phyloP scores from a whole-genome alignment of 257 asterid genomes.

The Solanum bulbocastanum region DNA sequence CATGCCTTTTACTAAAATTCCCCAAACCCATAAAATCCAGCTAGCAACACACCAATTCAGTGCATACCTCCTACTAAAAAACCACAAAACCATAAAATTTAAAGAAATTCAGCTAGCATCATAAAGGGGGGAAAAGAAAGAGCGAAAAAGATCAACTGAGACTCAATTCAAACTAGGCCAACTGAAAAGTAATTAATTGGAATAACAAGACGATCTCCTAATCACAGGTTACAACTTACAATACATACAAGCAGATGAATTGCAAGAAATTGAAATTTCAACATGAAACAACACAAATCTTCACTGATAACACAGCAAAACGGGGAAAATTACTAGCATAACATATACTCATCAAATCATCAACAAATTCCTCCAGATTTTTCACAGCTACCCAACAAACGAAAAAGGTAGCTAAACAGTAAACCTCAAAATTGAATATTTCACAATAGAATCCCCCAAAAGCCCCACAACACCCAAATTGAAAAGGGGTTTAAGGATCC shows the following conservation, averaged over 20 bases:
- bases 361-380: neutral
- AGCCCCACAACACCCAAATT: neutral
- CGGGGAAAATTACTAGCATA: neutral
- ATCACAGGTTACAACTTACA: neutral
- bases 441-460: neutral
- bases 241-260: neutral
- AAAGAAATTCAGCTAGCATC: neutral
- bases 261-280: neutral
- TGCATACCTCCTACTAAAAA: neutral
- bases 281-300: neutral
- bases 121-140: neutral
- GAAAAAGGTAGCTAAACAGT: neutral
- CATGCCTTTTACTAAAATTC: neutral
- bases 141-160: neutral
- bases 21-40: neutral
- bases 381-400: neutral
- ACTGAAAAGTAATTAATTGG: neutral
- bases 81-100: neutral
- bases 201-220: neutral
- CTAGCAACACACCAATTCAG: neutral
- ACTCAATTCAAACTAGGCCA: neutral
- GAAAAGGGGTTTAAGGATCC: neutral
- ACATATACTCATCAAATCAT: neutral
- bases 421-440: neutral
- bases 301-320: neutral